Evolutionary conservation across 768 basidiomycete genomes (phyloP), one percentile per base, ranked within the genome.

Genomic region (Dendrothele bispora): DNA sequence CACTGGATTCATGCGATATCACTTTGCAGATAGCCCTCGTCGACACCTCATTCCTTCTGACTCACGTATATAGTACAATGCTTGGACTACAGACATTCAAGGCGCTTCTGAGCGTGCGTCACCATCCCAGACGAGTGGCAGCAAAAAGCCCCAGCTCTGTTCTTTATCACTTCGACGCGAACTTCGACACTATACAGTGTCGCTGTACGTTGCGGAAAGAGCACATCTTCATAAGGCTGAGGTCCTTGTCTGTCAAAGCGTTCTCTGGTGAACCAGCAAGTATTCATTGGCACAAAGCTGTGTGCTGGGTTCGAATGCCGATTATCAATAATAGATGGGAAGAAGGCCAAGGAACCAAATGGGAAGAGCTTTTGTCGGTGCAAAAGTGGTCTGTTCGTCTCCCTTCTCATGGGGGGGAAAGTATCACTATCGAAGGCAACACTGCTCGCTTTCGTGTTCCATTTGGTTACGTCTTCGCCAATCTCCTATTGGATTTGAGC

Each of bases 371-470:
- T 4, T 63, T 76, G 5, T 75, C 77, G 7, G 57, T 95, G 2
- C 77, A 79, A 46, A 68, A 71, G 37, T 79, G 84, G 72, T 67
- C 70, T 47, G 55, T 69, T 11, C 73, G 62, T 21, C 65, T 68
- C 51, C 60, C 62, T 39, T 63, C 52, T 18, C 57, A 66, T 28
- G 58, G 57, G 12, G 30, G 29, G 26, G 30, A 27, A 28, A 39
- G 66, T 7, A 65, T 94, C 44, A 58, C 67, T 5, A 61, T 88
- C 42, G 67, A 77, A 21, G 82, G 78, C 17, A 82, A 89, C 28
- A 84, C 82, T 42, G 75, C 80, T 1, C 82, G 82, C 20, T 58
- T 97, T n/a, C 82, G 83, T 17, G 84, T 98, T 28, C 93, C 95
- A 1, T 80, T 80, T 60, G 81, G 83, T 11, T 95, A 86, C 61